Evolutionary conservation across 2,329 filamentous ascomycete species (phyloP), one percentile per base, ranked within the genome.

Genomic region (Colletotrichum spinosum): DNA sequence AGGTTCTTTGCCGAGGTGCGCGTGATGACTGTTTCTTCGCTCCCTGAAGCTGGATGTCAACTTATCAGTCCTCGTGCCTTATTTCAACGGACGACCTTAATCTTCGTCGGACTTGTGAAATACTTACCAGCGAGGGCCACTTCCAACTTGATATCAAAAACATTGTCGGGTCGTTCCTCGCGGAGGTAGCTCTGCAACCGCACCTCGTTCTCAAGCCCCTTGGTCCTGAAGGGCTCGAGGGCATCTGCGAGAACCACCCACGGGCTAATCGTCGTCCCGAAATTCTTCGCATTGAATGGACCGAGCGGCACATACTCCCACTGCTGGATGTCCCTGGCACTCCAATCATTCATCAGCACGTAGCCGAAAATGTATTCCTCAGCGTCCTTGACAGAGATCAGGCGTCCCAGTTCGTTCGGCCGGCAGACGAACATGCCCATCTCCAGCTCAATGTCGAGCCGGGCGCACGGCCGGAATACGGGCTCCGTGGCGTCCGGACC

Each of bases 371-470:
- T 83, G 70, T 88, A 83, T 15, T 92, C 84, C 37, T 90, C 88
- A 0, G 92, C 92, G 8, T 91, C 80, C 2, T 83, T 78, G 12
- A 94, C 85, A 0, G 83, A 78, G 1, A 95, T 82, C 0, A 90
- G 88, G 50, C 85, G 80, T 15, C 92, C 92, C 65, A 93, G 80
- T 0, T 83, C 75, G 67, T 92, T 94, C 7, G 83, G 81, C 44
- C 81, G 86, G 76, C 88, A 89, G 11, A 95, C 82, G 71, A 94
- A 94, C 63, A 89, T 90, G 4, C 90, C 92, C 41, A 95, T 80
- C 74, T 96, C 92, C 2, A 95, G 82, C 75, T 96, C 92, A 45
- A 93, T 88, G 72, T 96, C 92, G 0, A 96, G 82, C 71, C 85
- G 73, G 60, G 74, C 86, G 69, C 85, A 86, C 68, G 87, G 88